phyloP scores from a whole-genome alignment of 805 yeast genomes.

The Pichia nanzhaoensis region DNA sequence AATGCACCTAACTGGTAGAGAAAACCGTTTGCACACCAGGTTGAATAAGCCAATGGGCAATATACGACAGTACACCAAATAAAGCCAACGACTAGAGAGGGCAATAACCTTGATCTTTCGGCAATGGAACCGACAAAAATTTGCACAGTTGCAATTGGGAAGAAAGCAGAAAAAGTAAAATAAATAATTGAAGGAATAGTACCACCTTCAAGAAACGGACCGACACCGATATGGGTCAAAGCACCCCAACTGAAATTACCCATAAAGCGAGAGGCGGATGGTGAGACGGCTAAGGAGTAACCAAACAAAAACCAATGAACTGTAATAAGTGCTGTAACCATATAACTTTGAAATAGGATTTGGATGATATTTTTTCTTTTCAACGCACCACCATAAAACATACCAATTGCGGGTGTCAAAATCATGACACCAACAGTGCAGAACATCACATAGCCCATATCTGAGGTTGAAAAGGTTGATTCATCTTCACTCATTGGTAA shows the following conservation, averaged over 20 bases:
- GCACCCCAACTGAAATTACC: conserved; percentile 38
- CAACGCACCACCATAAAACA: conserved; percentile 39
- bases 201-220: conserved; percentile 38
- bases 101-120: conserved; percentile 37
- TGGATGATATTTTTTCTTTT: conserved; percentile 38
- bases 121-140: conserved; percentile 41
- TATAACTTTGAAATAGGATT: conserved; percentile 37
- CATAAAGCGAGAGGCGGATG: conserved; percentile 25
- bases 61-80: conserved; percentile 39
- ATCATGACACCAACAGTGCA: conserved; percentile 44
- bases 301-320: conserved; percentile 41
- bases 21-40: conserved; percentile 44
- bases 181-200: conserved; percentile 42
- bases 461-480: conserved; percentile 32
- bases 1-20: conserved; percentile 36
- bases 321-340: conserved; percentile 35
- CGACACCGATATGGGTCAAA: conserved; percentile 32
- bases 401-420: conserved; percentile 40
- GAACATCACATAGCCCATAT: conserved; percentile 44
- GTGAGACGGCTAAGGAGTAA: conserved; percentile 37
- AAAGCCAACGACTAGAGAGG: conserved; percentile 35
- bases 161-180: conserved; percentile 38
- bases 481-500: conserved; percentile 32
- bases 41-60: conserved; percentile 40
- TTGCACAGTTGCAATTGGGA: conserved; percentile 44